Conservation (phyloP, 176 grass and related monocot genomes). For the Miscanthus lutarioriparius region DNA sequence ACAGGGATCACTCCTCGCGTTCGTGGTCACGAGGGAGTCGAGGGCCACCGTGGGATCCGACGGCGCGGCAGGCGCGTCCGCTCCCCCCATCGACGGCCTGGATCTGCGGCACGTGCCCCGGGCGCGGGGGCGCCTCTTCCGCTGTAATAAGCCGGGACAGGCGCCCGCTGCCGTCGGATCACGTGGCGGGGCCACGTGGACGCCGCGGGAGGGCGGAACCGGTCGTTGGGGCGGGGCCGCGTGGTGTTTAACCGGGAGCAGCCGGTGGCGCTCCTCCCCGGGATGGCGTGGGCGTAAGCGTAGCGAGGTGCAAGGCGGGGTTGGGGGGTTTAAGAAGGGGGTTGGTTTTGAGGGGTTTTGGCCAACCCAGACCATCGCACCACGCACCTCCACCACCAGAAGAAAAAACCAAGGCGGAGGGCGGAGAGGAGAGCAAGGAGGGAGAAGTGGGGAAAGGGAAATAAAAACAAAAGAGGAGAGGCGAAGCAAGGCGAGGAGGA, state of each 20-base stretch:
- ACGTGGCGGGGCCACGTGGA: constrained; percentile 21
- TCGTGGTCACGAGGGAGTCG: constrained; percentile 52
- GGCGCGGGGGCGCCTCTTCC: constrained; percentile 34
- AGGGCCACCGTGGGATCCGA: constrained; percentile 47
- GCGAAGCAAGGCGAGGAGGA: neutral
- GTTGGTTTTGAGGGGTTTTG: constrained; percentile 96
- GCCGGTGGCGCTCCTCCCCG: constrained; percentile 31
- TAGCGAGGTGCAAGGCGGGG: neutral
- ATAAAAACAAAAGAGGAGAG: constrained; percentile 50
- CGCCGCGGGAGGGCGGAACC: neutral
- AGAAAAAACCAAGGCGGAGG: constrained; percentile 37
- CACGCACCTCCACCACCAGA: constrained; percentile 24
- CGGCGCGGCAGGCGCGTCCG: neutral
- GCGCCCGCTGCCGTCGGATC: constrained; percentile 34
- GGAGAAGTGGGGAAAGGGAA: neutral
- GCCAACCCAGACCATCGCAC: constrained; percentile 51
- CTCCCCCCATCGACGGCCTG: neutral
- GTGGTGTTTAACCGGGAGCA: constrained; percentile 56
- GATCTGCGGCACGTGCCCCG: constrained; percentile 29
- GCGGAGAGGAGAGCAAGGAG: constrained; percentile 27
- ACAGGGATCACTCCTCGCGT: constrained; percentile 47
- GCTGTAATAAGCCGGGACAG: neutral
- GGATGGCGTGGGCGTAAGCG: constrained; percentile 47
- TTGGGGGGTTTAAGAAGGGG: constrained; percentile 56
- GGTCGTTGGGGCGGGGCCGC: constrained; percentile 12